These are phyloP conservation scores for Vitis amurensis DNA, from an alignment of 164 flowering plant genomes.

Conservation along the genomic window DNA sequence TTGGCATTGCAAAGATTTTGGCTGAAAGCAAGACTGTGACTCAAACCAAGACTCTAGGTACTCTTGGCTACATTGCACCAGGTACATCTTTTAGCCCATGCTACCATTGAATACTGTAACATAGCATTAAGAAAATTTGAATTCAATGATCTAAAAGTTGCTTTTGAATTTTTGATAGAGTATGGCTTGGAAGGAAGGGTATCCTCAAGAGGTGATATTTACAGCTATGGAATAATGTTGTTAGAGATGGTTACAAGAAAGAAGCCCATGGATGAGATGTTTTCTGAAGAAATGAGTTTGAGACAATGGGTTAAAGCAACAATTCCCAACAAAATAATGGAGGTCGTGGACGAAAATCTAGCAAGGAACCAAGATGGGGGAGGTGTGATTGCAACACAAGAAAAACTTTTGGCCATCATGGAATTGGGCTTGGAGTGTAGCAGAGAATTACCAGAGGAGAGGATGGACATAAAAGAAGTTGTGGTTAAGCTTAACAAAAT, in stretches of 20 bases:
- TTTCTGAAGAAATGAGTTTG: constrained; percentile 14
- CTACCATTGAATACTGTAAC: no score
- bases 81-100: constrained; percentile 4
- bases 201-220: constrained; percentile 26
- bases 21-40: not conserved
- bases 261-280: constrained; percentile 25
- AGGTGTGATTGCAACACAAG: no score
- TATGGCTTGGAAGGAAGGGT: constrained; percentile 21
- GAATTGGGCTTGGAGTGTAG: no score
- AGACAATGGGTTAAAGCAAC: constrained; percentile 16
- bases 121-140: no score
- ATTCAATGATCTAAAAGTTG: not conserved
- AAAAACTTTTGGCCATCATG: no score
- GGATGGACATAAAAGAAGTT: no score
- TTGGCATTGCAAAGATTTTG: constrained; percentile 19
- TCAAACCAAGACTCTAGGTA: not conserved
- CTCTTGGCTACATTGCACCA: constrained; percentile 19
- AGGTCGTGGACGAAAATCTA: constrained; percentile 1
- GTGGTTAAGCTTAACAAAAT: no score
- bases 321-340: not conserved
- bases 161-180: constrained; percentile 9
- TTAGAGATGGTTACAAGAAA: constrained; percentile 23
- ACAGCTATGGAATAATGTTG: constrained; percentile 29
- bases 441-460: no score
- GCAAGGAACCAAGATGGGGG: no score